phyloP scores from a whole-genome alignment of 176 grass and related monocot genomes.

The maize (Zea mays) region DNA sequence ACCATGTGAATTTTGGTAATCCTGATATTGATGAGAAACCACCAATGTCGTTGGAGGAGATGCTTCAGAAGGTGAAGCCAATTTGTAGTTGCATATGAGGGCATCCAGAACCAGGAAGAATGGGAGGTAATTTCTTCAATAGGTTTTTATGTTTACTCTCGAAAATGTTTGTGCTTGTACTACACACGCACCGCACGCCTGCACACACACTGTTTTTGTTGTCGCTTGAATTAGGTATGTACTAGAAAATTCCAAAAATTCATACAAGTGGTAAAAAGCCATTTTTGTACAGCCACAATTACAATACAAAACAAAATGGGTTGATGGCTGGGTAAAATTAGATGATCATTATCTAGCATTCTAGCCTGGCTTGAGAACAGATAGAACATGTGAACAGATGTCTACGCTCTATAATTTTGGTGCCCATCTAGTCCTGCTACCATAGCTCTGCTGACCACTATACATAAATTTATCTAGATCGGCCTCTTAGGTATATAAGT shows the following conservation, averaged over 20 bases:
- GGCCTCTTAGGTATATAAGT: not conserved
- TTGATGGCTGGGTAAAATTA: not conserved
- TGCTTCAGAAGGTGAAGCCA: conserved; percentile 77
- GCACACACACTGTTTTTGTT: not conserved
- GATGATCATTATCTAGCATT: not conserved
- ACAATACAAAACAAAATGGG: not conserved
- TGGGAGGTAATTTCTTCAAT: conserved; percentile 71
- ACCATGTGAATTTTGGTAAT: conserved; percentile 68
- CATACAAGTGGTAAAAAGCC: not conserved
- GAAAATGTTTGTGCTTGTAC: conserved; percentile 9
- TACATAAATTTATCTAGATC: conserved; percentile 1
- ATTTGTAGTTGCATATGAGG: conserved; percentile 84
- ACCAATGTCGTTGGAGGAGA: conserved; percentile 76
- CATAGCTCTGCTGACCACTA: not conserved
- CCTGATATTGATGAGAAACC: conserved; percentile 93
- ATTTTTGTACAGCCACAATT: not conserved
- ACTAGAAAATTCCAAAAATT: not conserved
- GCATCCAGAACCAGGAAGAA: conserved; percentile 77
- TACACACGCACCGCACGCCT: not conserved
- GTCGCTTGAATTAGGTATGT: not conserved
- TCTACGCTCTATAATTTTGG: not conserved
- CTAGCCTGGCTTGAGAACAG: not conserved
- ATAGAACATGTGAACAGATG: conserved; percentile 13
- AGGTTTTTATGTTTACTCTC: conserved; percentile 1
- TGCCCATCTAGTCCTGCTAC: not conserved